Evolutionary conservation across 441 rosid genomes (phyloP).

Genomic region (Corymbia citriodora): DNA sequence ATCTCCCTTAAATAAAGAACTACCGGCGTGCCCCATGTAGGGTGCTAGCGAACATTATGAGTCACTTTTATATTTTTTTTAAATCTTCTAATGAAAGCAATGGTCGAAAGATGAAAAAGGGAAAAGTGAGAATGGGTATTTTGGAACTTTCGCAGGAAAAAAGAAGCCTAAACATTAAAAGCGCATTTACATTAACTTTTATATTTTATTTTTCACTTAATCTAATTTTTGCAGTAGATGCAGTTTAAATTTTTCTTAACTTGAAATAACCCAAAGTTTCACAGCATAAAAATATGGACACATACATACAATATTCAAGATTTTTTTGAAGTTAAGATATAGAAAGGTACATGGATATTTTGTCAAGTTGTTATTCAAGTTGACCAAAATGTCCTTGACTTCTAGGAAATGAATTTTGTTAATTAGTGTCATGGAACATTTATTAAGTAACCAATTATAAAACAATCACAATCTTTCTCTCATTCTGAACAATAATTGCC

Average conservation of each 20-base stretch:
- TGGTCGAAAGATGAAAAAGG: not conserved
- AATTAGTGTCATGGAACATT: not conserved
- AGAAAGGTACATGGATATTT: not conserved
- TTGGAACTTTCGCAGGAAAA: not conserved
- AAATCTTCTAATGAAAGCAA: not conserved
- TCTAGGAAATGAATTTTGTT: not conserved
- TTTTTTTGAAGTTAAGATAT: not conserved
- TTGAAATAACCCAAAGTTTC: not conserved
- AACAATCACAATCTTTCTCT: not conserved
- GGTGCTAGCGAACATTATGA: not conserved
- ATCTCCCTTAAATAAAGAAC: not conserved
- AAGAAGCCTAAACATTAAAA: not conserved
- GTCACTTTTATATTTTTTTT: not conserved
- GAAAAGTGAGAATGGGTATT: not conserved
- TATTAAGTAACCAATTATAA: not conserved
- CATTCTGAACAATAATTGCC: not conserved
- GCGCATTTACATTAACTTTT: not conserved
- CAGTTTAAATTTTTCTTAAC: not conserved
- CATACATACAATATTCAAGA: not conserved
- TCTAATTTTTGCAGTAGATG: not conserved
- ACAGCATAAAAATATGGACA: too few relatives aligned
- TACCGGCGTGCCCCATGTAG: not conserved
- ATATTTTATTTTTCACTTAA: too few relatives aligned
- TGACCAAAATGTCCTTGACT: not conserved
- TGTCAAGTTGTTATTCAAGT: not conserved